Percentiles rank a stretch among this genome's conserved stretches.
Conservation (phyloP, 768 basidiomycete genomes). For the Flagelloscypha sp. region DNA sequence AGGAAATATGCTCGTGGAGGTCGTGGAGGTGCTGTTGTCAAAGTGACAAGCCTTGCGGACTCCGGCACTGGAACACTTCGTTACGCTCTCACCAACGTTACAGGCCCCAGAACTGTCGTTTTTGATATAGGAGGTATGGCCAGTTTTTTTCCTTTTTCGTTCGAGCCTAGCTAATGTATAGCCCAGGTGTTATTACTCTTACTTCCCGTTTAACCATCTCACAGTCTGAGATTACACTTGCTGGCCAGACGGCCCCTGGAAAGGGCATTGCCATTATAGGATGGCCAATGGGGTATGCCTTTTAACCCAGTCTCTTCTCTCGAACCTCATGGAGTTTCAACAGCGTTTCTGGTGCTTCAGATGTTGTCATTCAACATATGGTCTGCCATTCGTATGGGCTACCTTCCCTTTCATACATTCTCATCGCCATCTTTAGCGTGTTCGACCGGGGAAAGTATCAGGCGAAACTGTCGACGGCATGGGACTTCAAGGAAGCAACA, state of each 20-base stretch:
- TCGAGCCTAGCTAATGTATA: too few relatives aligned
- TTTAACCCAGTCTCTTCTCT: too few relatives aligned
- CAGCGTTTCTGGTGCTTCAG: background rate
- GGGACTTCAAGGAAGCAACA: background rate
- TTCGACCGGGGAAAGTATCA: background rate
- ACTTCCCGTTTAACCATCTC: background rate
- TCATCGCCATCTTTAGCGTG: too few relatives aligned
- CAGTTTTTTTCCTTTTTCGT: background rate
- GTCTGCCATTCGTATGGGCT: too few relatives aligned
- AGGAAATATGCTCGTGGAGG: background rate
- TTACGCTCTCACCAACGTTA: background rate
- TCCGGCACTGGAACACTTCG: background rate
- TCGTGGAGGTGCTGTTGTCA: background rate
- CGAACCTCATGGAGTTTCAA: too few relatives aligned
- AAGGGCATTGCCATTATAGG: background rate
- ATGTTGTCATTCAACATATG: background rate
- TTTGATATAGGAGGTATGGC: slow-evolving; percentile 2
- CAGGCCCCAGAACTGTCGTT: background rate
- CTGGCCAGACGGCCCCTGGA: background rate
- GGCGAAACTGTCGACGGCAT: background rate
- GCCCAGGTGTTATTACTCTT: background rate
- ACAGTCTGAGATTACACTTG: background rate
- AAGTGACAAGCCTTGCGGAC: background rate
- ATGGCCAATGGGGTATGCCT: background rate
- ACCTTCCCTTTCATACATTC: too few relatives aligned